Evolutionary conservation across 1,284 basidiomycete genomes (phyloP), one percentile per base, ranked within the genome.

Genomic region (Ganoderma sp.): DNA sequence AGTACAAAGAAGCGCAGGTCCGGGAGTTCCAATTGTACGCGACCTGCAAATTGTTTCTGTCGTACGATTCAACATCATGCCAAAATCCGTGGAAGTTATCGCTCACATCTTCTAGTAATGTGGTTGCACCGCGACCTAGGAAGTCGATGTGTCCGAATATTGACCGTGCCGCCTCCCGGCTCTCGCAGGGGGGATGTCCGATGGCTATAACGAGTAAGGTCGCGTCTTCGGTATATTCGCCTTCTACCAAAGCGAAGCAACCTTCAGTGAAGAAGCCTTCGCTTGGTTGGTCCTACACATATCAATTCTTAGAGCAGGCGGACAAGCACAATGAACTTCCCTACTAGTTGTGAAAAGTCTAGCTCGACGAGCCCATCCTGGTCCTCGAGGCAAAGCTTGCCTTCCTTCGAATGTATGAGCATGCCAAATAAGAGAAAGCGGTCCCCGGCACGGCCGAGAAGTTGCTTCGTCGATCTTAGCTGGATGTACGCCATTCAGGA

Each of bases 221-320:
- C 62, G 93, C 94, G 39, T 99, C 95, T 69, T 96, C 90, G 0
- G 95, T 98, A 78, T 99, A 99, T 76, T 97, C 95, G 42, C 98
- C 98, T 80, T 99, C 98, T 0, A 99, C 90, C 10, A 99, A 86
- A 1, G 96, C 95, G 80, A 98, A 93, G 69, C 92, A 95, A 0
- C 98, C 98, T 79, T 99, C 97, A 0, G 97, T 98, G 77, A 99
- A 99, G 17, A 99, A 81, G 0, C 98, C 98, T 78, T 98, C 97
- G 57, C 96, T 96, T 6, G 97, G 97, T 69, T 90, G 88, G 69
- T 95, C 93, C 96, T 96, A 71, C 42, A 61, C 43, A 37, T 61
- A n/a, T n/a, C 15, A 10, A 19, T 42, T 8, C 14, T 42, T 8
- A 59, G 14, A 37, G n/a, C 22, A n/a, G 14, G 3, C 12, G 2